Evolutionary conservation across 1,284 basidiomycete species (phyloP), one percentile per base, ranked within the genome.

Genomic region (Apiotrichum gracile): DNA sequence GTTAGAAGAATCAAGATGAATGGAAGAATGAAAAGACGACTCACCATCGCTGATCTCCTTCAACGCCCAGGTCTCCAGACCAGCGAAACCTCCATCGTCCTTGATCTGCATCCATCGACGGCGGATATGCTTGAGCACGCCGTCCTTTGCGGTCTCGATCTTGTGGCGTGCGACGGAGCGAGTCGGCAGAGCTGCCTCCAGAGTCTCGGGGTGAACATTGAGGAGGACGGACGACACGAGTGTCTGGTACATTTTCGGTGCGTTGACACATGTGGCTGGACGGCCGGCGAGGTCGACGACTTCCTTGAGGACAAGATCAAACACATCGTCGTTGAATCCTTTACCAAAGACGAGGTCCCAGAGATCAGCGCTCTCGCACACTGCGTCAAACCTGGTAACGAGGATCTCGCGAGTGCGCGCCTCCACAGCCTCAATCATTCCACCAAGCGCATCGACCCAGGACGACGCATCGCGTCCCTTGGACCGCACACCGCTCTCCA

Each of bases 31-130:
- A 35, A 34, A 46, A 10, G 14, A 27, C 49, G 2, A 76, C 85
- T 54, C 60, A 91, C 89, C 84, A 68, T 88, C 83, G 31, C 83
- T 82, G 42, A 96, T 87, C 66, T 97, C 93, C 67, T 91, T 86
- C 52, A 93, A 72, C 1, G 86, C 84, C 90, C 91, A 94, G 7
- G 81, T 80, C 46, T 94, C 88, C 21, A 97, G 77, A 5, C 75
- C 72, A 43, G 87, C 83, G 64, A 97, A 94, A 0, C 88, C 89
- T n/a, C 83, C 82, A 40, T 85, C 83, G 51, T 85, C 82, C 17
- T 86, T 80, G 33, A 92, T 82, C n/a, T 78, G 80, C 51, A 86
- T 71, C 90, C 89, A 94, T 27, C 77, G 62, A 43, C 70, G 66
- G 49, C 80, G 79, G 10, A 91, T 67, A 53, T 77, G 74, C 33